phyloP scores from a whole-genome alignment of 1,284 basidiomycete genomes.

The Erythrobasidium hasegawianum region DNA sequence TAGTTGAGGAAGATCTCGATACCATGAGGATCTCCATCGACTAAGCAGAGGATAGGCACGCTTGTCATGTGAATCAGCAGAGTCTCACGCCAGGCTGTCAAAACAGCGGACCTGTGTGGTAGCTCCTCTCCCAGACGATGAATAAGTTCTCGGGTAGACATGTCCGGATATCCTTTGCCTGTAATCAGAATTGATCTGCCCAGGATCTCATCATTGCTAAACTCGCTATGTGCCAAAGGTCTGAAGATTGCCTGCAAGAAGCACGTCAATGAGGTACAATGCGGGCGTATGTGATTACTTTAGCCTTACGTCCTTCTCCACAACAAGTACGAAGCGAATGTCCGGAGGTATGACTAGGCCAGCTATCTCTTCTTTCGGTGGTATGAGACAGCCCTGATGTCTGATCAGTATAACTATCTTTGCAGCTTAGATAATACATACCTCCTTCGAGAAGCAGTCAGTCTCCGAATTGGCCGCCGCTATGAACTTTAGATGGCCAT shows the following conservation, averaged over 20 bases:
- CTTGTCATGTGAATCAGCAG: no score
- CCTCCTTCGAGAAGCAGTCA: conserved; percentile 1
- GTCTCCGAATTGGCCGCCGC: conserved; percentile 59
- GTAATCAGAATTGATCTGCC: conserved; percentile 68
- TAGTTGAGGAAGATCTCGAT: conserved; percentile 83
- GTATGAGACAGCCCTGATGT: conserved; percentile 66
- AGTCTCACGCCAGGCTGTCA: no score
- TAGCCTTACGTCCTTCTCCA: conserved; percentile 78
- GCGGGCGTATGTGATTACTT: no score
- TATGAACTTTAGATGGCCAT: conserved; percentile 62
- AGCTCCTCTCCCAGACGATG: conserved; percentile 64
- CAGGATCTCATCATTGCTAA: conserved; percentile 55
- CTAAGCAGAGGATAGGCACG: conserved; percentile 66
- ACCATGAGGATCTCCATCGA: conserved; percentile 85
- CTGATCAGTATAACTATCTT: background rate
- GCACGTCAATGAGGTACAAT: no score
- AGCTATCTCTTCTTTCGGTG: conserved; percentile 65
- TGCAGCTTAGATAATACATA: background rate
- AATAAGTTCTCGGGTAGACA: conserved; percentile 77
- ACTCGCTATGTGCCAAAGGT: conserved; percentile 61
- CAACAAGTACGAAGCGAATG: conserved; percentile 71
- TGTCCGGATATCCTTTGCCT: conserved; percentile 89
- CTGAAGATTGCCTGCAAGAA: conserved; percentile 74
- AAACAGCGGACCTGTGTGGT: conserved; percentile 54
- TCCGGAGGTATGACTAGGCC: conserved; percentile 56